A percentile compares a stretch with the other conserved stretches of the same genome.
Conservation (phyloP, 805 yeast genomes). For the Saccharomycopsis babjevae region DNA sequence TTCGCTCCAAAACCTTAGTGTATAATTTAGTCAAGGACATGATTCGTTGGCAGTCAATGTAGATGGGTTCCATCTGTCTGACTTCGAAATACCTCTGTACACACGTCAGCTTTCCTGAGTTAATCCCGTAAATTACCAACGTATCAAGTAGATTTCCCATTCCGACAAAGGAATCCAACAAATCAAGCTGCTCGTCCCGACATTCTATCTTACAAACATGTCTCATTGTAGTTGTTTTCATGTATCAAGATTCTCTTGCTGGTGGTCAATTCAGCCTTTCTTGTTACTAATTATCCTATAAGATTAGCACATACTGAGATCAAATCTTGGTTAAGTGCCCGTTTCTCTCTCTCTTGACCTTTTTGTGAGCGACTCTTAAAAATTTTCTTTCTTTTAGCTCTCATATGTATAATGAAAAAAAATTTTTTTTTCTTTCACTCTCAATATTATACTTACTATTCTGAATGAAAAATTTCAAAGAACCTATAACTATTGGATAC, state of each 20-base stretch:
- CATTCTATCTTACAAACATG: background rate
- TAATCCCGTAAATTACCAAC: slow-evolving; percentile 13
- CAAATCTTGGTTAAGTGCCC: too few species aligned
- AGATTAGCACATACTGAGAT: too few species aligned
- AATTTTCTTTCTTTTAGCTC: background rate
- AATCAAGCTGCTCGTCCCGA: slow-evolving; percentile 11
- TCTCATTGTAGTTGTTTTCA: background rate
- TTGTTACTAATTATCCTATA: too few species aligned
- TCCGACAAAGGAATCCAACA: slow-evolving; percentile 7
- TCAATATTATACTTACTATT: background rate
- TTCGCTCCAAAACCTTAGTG: slow-evolving; percentile 1
- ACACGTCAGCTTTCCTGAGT: slow-evolving; percentile 13
- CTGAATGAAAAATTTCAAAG: background rate
- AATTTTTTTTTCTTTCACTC: background rate
- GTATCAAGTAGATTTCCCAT: slow-evolving; percentile 2
- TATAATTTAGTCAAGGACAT: slow-evolving; percentile 9
- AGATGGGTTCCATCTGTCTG: background rate
- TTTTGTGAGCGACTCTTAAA: background rate
- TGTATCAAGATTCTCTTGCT: too few species aligned
- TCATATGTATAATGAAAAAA: background rate
- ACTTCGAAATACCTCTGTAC: slow-evolving; percentile 4
- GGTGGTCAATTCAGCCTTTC: too few species aligned
- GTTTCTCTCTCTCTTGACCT: too few species aligned
- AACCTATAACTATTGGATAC: background rate
- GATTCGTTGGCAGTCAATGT: slow-evolving; percentile 8